Base-by-base conservation (phyloP, 495 filamentous ascomycete genomes). In the Hypoxylon crocopeplum region DNA sequence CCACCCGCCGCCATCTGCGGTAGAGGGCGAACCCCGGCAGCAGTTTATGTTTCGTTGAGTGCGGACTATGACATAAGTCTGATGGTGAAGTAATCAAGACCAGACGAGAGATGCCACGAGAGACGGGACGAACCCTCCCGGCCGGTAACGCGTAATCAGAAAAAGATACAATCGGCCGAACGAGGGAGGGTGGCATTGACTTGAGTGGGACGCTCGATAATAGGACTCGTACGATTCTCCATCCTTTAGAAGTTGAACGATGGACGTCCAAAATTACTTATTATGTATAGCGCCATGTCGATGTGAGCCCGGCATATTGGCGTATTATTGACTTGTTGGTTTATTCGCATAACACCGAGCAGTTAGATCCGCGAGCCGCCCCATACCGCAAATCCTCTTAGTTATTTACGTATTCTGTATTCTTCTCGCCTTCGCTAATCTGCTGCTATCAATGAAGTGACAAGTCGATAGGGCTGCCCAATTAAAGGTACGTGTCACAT, bases 401-500 rank as follows among this genome's bases (percentile, higher is more conserved):
- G 48, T 34, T 29, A 33, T 32, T 22, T 48, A 17, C 19, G 8
- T 44, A 32, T 24, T 13, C 16, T 19, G n/a, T 33, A 6, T 44
- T 44, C 38, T 25, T 38, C 17, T 27, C 46, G 34, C 21, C 39
- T 27, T n/a, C 13, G 45, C n/a, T n/a, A n/a, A n/a, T n/a, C n/a
- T n/a, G n/a, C n/a, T n/a, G n/a, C n/a, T n/a, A 25, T 27, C 12
- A 24, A 2, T 12, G 21, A 49, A 56, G 21, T 45, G 32, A 51
- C 24, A 62, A 19, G 4, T 56, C 36, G 51, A 62, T 62, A 62
- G 46, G 51, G 51, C 51, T 62, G 47, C n/a, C 51, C 51, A 62
- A 62, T 62, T 25, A 56, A 32, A 53, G 10, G 16, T 17, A 20
- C 3, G 16, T 33, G 29, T 41, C 42, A 41, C 27, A 44, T 29